These are phyloP conservation scores for Cladosporium sp. DNA, from an alignment of 2,329 filamentous ascomycete genomes.

Conservation along the genomic window DNA sequence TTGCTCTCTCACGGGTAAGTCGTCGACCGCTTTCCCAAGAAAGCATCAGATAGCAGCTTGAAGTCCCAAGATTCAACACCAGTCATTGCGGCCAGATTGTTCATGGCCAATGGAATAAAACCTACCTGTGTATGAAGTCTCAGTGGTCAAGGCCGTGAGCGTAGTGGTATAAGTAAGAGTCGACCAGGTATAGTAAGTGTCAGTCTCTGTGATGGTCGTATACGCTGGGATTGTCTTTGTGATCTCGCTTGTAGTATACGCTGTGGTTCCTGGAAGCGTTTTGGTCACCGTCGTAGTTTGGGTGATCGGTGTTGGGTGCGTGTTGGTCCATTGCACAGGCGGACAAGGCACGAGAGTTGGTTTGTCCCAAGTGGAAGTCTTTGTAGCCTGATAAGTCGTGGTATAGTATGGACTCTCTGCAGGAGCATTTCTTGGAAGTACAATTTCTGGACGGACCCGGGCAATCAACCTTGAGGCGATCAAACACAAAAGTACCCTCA, in stretches of 20 bases:
- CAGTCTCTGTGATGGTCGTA: conserved; percentile 9
- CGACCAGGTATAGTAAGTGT: conserved; percentile 8
- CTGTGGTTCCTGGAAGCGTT: background rate
- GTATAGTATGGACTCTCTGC: background rate
- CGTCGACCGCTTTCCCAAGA: background rate
- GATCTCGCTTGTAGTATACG: background rate
- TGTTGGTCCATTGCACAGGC: conserved; percentile 10
- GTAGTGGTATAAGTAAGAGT: background rate
- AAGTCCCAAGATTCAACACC: too few species aligned
- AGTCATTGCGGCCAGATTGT: too few species aligned
- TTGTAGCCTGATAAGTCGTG: background rate
- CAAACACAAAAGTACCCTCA: background rate
- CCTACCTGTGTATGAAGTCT: conserved; percentile 5
- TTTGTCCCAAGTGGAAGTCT: background rate
- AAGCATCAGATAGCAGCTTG: background rate
- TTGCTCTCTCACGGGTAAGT: background rate
- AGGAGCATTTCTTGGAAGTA: background rate
- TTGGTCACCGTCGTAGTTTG: background rate
- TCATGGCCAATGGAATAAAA: too few species aligned
- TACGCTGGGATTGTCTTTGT: conserved; percentile 8
- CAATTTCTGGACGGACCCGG: background rate
- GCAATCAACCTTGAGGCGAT: background rate
- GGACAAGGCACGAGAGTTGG: background rate
- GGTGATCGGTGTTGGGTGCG: background rate
- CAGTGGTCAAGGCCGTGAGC: background rate